phyloP scores from a whole-genome alignment of 2,329 filamentous ascomycete genomes.

The Remersonia thermophila region DNA sequence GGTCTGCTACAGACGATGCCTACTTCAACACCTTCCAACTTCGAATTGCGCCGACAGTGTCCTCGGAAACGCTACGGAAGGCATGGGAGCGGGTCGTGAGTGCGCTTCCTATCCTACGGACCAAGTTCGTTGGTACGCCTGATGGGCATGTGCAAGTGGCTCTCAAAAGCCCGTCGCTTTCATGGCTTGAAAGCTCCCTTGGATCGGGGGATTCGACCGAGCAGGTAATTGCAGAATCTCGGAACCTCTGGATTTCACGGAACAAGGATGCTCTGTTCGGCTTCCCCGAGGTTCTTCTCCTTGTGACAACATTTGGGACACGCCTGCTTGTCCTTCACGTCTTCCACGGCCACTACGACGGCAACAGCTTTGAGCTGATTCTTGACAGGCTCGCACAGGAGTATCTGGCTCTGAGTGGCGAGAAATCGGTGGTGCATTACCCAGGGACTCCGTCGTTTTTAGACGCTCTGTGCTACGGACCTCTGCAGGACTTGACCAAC shows the following conservation, averaged over 20 bases:
- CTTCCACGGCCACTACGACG: slow-evolving; percentile 83
- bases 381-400: slow-evolving; percentile 43
- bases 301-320: no score
- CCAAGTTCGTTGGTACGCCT: slow-evolving; percentile 56
- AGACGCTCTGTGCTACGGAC: slow-evolving; percentile 56
- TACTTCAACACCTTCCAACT: slow-evolving; percentile 74
- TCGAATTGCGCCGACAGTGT: slow-evolving; percentile 32
- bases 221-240: slow-evolving; percentile 18
- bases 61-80: slow-evolving; percentile 33
- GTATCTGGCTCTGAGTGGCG: slow-evolving; percentile 29
- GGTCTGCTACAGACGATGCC: slow-evolving; percentile 36
- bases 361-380: slow-evolving; percentile 60
- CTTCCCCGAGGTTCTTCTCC: no score
- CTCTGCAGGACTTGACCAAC: slow-evolving; percentile 36
- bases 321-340: slow-evolving; percentile 48
- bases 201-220: slow-evolving; percentile 21
- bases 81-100: slow-evolving; percentile 47
- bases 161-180: slow-evolving; percentile 29
- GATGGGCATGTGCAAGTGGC: slow-evolving; percentile 70
- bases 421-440: background rate
- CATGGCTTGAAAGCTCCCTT: slow-evolving; percentile 31
- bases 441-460: slow-evolving; percentile 42
- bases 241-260: slow-evolving; percentile 36
- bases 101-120: slow-evolving; percentile 54
- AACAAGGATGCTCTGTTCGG: slow-evolving; percentile 31